phyloP scores from a whole-genome alignment of 2,329 filamentous ascomycete genomes.

The Diaporthe capsici region DNA sequence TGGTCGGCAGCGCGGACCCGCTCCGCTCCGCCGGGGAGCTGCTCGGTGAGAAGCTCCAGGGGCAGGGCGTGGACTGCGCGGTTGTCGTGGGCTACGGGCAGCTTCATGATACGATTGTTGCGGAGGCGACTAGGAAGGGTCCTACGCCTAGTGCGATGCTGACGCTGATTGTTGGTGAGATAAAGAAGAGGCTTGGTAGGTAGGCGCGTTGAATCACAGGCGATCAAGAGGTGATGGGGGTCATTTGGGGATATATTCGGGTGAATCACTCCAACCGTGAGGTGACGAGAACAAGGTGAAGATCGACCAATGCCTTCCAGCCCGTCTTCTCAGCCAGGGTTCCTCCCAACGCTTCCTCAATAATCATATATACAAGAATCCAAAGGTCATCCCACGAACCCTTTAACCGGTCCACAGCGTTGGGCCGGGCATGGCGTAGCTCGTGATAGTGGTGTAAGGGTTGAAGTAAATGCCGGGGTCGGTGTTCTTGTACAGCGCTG shows the following conservation, averaged over 20 bases:
- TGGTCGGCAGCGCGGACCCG: conserved; percentile 8
- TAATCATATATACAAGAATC: neutral
- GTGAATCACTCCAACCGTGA: neutral
- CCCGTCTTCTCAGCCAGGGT: neutral
- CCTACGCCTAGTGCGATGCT: conserved; percentile 3
- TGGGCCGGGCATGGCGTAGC: conserved; percentile 49
- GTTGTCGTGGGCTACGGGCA: conserved; percentile 2
- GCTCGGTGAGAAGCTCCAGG: conserved; percentile 19
- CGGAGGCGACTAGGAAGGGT: neutral
- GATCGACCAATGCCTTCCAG: neutral
- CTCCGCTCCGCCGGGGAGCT: neutral
- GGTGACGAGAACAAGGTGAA: fast-evolving
- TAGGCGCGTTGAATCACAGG: neutral
- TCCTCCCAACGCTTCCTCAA: no score
- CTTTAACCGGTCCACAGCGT: conserved; percentile 39
- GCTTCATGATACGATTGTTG: conserved; percentile 4
- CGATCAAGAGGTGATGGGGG: no score
- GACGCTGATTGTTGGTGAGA: conserved; percentile 1
- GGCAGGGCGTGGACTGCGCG: neutral
- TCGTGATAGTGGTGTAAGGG: conserved; percentile 43
- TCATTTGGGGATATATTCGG: neutral
- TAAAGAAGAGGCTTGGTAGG: neutral
- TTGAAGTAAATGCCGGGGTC: conserved; percentile 50
- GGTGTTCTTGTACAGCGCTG: conserved; percentile 45
- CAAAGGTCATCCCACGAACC: fast-evolving